Base-by-base conservation (phyloP, 495 filamentous ascomycete species). In the Cenococcum geophilum region DNA sequence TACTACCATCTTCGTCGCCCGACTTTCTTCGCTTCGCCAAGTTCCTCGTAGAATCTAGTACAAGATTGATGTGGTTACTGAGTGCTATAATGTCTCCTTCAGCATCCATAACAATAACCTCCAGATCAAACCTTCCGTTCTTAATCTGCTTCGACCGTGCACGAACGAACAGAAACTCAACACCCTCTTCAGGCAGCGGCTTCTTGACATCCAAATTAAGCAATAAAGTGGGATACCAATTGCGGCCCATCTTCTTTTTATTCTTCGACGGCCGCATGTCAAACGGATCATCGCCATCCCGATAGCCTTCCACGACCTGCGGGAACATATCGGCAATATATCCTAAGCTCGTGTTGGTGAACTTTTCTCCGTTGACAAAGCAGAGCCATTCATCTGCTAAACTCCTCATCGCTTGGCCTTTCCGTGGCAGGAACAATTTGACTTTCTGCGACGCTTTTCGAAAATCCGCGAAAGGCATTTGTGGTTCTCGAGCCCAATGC, bases 191-290 rank as follows among this genome's bases (percentile, higher is more conserved):
- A 6, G 75, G 77, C 20, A 79, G 55, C 42, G 71, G 64, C 54
- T 78, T 79, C 71, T 79, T 79, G 1, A 79, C 64, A 25, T 79
- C 76, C 18, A 79, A 36, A 66, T 78, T 78, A 47, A 78, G 72
- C 21, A 86, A 77, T 16, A 93, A 73, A 2, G 89, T 95, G 0
- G 88, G 89, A 74, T 91, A 92, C 90, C 90, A 92, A 66, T 79
- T 80, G 54, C 72, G 73, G 9, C 72, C 73, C 48, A 58, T 73
- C 20, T 61, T 58, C 12, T 65, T 51, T 22, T 14, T 49, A 14
- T 22, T n/a, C 16, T 8, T 14, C 6, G 27, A 32, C 27, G 27
- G 27, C 27, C 27, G 27, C 27, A 32, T 32, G 6, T 32, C 27
- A 6, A 32, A 32, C 27, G 27, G 27, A 32, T 32, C 27, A 32